Evolutionary conservation across 2,329 filamentous ascomycete genomes (phyloP).

Genomic region (Paecilomyces sp.): DNA sequence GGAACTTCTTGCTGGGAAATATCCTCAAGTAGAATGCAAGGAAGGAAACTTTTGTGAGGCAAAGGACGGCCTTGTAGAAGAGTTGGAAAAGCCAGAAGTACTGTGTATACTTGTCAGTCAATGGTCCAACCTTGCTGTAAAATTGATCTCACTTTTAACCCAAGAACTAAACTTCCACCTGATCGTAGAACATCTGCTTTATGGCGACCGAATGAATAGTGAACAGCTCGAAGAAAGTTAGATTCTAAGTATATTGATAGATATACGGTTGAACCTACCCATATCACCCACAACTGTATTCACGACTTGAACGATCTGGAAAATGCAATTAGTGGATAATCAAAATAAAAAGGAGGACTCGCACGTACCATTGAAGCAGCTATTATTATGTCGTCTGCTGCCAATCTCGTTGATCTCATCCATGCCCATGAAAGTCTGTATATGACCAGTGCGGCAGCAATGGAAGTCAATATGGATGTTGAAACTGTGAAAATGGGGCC

Average conservation of each 20-base stretch:
- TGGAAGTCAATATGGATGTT: slow-evolving; percentile 4
- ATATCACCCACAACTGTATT: slow-evolving; percentile 8
- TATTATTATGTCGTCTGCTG: slow-evolving; percentile 8
- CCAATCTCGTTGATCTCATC: slow-evolving; percentile 2
- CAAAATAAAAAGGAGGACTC: not conserved
- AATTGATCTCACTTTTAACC: slow-evolving; percentile 5
- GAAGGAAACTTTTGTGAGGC: slow-evolving; percentile 9
- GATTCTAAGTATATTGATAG: not conserved
- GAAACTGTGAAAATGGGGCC: slow-evolving; percentile 7
- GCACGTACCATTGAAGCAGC: slow-evolving; percentile 7
- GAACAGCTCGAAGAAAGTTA: slow-evolving; percentile 1
- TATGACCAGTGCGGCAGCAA: slow-evolving; percentile 6
- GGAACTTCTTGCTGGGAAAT: slow-evolving; percentile 9
- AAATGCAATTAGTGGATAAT: not conserved
- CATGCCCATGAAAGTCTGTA: slow-evolving; percentile 6
- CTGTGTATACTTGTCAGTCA: not conserved
- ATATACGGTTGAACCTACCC: slow-evolving; percentile 1
- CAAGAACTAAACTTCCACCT: slow-evolving; percentile 6
- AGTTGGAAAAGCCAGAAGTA: slow-evolving; percentile 11
- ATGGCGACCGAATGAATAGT: slow-evolving; percentile 10
- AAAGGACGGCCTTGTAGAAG: slow-evolving; percentile 11
- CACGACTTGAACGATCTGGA: slow-evolving; percentile 5
- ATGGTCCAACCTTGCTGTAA: not conserved
- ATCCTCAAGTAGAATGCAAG: slow-evolving; percentile 10
- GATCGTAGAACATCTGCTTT: slow-evolving; percentile 5